Evolutionary conservation across 176 grass and related monocot species (phyloP), one percentile per base, ranked within the genome.

Genomic region (Ensete ventricosum): DNA sequence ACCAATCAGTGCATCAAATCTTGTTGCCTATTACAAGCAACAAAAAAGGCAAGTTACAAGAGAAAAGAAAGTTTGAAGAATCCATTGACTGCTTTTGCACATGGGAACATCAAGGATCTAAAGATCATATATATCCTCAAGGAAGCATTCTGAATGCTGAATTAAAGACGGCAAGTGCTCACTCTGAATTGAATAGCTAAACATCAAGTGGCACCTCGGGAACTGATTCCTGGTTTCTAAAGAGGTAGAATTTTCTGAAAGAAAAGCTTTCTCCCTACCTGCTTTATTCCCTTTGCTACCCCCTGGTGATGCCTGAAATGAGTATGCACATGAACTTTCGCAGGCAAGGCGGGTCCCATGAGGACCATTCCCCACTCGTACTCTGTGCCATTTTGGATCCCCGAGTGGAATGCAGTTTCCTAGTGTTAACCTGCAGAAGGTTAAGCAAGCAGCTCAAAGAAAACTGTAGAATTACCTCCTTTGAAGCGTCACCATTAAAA

Each of bases 241-340:
- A 67, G 64, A 73, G 74, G 6, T 22, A 27, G 26, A 23, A 9
- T 64, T 52, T 50, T 76, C 74, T 60, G 52, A 69, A 69, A 66
- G 25, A 69, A 78, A 55, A 34, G 52, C 23, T 17, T 65, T 14
- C 52, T 1, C 1, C 21, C 9, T 11, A 9, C 66, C 16, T 55
- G 26, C 77, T 79, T 71, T 71, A 60, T 79, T 79, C 77, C 34
- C 65, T 79, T 58, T 79, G 77, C 77, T 9, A 77, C 62, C 73
- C 71, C 62, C 50, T 67, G 76, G 17, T 60, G 77, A 79, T 79
- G 77, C 66, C 27, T 17, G 66, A 22, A 79, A 79, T 51, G 55
- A 71, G 77, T 70, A 70, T 50, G 27, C 53, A 14, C 53, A 70
- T 51, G 67, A 60, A 54, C 77, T 79, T 79, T 79, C 60, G 53